Base-by-base conservation (phyloP, 2,329 filamentous ascomycete genomes). In the Trichoderma pleuroti region DNA sequence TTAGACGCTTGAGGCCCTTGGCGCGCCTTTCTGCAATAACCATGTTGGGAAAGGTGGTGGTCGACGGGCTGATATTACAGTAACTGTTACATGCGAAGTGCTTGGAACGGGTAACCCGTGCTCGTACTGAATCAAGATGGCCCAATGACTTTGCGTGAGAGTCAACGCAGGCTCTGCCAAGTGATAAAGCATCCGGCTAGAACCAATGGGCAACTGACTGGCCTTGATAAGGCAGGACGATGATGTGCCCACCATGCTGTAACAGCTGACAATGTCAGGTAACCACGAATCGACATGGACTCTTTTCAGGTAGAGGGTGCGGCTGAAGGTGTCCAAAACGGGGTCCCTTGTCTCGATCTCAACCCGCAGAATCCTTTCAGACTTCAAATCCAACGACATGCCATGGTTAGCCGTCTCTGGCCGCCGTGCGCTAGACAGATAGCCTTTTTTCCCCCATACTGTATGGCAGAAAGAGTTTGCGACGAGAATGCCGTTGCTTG, bases 381-480 rank as follows among this genome's bases (percentile, higher is more conserved):
- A 26, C 7, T 32, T 16, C 26, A 49, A 52, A 30, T 18, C 16
- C 21, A 18, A 24, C 64, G 36, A 30, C 21, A 21, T 46, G 26
- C 54, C 64, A 46, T 68, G 26, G 28, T 26, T 46, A 68, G 36
- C 64, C 64, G 52, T 49, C 54, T 57, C 34, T 68, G 36, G 64
- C 64, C 64, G 64, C 14, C 5, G 8, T 16, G 10, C 46, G 6
- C 30, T 65, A 63, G 49, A 12, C n/a, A 32, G n/a, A 57, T 42
- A 56, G 26, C 9, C 26, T 60, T 49, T 67, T 24, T 16, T 14
- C 8, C 12, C 18, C 12, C 18, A 4, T 21, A 30, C 3, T 59
- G 10, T 12, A 8, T 5, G 34, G 11, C 62, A 57, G 49, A 39
- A 57, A 2, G 24, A 57, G 18, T 56, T 30, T 57, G 63, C 34